Evolutionary conservation across 805 yeast species (phyloP).

Genomic region (Lachancea sp.): DNA sequence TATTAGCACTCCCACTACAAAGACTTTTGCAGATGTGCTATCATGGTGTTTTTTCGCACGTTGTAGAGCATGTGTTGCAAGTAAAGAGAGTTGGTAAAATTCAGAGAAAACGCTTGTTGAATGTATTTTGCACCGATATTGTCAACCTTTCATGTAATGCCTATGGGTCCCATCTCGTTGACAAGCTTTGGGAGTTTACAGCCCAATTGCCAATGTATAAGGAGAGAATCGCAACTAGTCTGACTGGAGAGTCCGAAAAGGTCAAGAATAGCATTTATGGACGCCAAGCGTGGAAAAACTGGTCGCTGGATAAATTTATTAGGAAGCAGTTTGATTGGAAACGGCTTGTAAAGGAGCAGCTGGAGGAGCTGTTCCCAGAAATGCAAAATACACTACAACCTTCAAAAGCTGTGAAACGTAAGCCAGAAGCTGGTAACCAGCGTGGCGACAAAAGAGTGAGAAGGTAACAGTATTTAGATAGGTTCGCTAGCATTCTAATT

Average conservation of each 20-base stretch:
- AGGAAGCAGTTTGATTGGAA: slow-evolving; percentile 84
- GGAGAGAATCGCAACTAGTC: slow-evolving; percentile 72
- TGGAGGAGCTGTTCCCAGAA: slow-evolving; percentile 36
- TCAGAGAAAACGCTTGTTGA: slow-evolving; percentile 61
- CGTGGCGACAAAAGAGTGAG: neutral
- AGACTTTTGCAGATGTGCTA: slow-evolving; percentile 65
- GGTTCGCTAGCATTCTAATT: no score
- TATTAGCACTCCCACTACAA: slow-evolving; percentile 54
- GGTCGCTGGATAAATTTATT: slow-evolving; percentile 76
- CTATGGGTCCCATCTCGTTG: slow-evolving; percentile 87
- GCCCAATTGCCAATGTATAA: slow-evolving; percentile 72
- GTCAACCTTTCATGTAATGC: slow-evolving; percentile 70
- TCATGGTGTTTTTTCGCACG: slow-evolving; percentile 89
- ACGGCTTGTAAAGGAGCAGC: slow-evolving; percentile 48
- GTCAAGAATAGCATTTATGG: slow-evolving; percentile 88
- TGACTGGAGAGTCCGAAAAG: slow-evolving; percentile 50
- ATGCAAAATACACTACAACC: slow-evolving; percentile 29
- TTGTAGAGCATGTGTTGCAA: slow-evolving; percentile 61
- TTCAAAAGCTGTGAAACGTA: slow-evolving; percentile 1
- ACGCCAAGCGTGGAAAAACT: slow-evolving; percentile 88
- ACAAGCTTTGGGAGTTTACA: slow-evolving; percentile 75
- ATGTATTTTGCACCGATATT: slow-evolving; percentile 51
- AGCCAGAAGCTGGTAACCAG: neutral
- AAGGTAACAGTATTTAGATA: neutral
- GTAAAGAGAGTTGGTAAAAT: slow-evolving; percentile 45